Conservation (phyloP, 805 yeast genomes). For the Starmerella davenportii region DNA sequence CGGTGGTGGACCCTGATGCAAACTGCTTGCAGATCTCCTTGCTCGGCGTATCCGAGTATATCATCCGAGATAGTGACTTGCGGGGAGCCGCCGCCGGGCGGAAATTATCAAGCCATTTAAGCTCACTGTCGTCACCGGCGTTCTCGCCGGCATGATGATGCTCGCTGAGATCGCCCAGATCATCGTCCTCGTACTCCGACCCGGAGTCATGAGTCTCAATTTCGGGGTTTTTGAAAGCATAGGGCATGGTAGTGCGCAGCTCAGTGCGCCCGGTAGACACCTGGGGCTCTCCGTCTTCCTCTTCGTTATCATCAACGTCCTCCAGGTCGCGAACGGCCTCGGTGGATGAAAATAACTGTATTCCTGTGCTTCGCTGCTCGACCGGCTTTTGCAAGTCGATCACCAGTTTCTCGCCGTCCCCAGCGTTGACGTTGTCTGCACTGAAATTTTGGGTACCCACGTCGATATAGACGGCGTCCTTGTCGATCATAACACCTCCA, state of each 20-base stretch:
- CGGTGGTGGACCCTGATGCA: slow-evolving; percentile 21
- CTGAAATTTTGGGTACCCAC: slow-evolving; percentile 41
- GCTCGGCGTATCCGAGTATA: not conserved
- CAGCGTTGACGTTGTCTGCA: slow-evolving; percentile 32
- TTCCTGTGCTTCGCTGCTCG: slow-evolving; percentile 36
- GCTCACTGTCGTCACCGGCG: slow-evolving; percentile 17
- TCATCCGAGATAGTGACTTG: not conserved
- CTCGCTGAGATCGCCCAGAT: slow-evolving; percentile 14
- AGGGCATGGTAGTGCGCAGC: slow-evolving; percentile 12
- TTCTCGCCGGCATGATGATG: too few species aligned
- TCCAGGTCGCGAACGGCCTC: slow-evolving; percentile 29
- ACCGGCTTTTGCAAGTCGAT: slow-evolving; percentile 64
- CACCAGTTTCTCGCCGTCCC: slow-evolving; percentile 74
- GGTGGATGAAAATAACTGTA: slow-evolving; percentile 54
- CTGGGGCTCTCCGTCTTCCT: slow-evolving; percentile 29
- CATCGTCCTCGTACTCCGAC: slow-evolving; percentile 4
- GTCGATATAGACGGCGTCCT: slow-evolving; percentile 91
- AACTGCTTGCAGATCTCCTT: not conserved
- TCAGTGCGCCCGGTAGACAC: slow-evolving; percentile 17
- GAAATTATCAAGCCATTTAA: slow-evolving; percentile 17
- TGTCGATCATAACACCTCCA: slow-evolving; percentile 94
- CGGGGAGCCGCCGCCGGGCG: not conserved
- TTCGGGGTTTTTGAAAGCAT: not conserved
- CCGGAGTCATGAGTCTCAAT: not conserved
- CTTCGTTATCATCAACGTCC: slow-evolving; percentile 22